Conservation (phyloP, 148 eudicot species). For the Mesembryanthemum crystallinum region DNA sequence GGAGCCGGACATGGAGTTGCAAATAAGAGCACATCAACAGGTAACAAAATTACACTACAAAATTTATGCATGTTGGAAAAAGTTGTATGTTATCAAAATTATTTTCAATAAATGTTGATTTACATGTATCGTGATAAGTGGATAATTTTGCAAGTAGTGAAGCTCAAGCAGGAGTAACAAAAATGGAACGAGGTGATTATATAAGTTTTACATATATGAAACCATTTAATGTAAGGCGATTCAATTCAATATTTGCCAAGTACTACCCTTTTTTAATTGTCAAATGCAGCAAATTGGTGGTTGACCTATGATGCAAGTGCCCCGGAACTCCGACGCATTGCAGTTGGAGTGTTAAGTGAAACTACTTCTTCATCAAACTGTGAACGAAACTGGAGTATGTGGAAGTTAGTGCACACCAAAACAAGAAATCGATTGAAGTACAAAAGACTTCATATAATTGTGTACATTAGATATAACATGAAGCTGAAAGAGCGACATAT, state of each 20-base stretch:
- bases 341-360: slow-evolving; percentile 9
- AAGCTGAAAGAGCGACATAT: not conserved
- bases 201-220: not conserved
- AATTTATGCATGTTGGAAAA: too few species aligned
- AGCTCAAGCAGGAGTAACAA: too few species aligned
- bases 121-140: too few species aligned
- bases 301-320: slow-evolving; percentile 1
- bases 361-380: slow-evolving; percentile 19
- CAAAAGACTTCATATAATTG: slow-evolving; percentile 3
- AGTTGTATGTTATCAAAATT: too few species aligned
- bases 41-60: not conserved
- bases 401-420: slow-evolving; percentile 15
- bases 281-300: slow-evolving; percentile 12
- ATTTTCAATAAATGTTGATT: too few species aligned
- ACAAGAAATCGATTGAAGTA: slow-evolving; percentile 14
- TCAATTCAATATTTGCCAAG: too few species aligned
- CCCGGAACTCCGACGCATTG: not conserved
- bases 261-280: not conserved
- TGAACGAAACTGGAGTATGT: slow-evolving; percentile 23
- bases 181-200: too few species aligned
- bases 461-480: slow-evolving; percentile 14
- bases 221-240: too few species aligned
- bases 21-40: slow-evolving; percentile 5
- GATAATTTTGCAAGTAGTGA: too few species aligned
- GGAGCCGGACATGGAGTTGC: not conserved